Base-by-base conservation (phyloP, 768 basidiomycete genomes). In the Amanita brunnescens region DNA sequence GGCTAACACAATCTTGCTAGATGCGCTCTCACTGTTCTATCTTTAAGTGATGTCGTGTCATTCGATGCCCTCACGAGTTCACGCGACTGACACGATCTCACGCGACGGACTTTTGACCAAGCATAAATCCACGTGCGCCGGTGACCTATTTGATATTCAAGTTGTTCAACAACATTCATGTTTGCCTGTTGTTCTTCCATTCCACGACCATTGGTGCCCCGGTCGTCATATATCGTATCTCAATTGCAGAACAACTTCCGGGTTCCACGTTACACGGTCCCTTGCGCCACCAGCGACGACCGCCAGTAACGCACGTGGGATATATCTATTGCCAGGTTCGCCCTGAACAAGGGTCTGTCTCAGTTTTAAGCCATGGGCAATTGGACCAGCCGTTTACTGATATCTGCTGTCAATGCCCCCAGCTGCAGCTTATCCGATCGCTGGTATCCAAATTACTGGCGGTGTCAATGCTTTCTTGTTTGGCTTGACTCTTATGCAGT, bases 401-500 rank as follows among this genome's bases (percentile, higher is more conserved):
- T 7, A 40, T 40, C 10, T n/a, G n/a, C 6, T 20, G 9, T 23
- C 39, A 21, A 40, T 40, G 39, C 18, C 39, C 3, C 5, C 39
- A 40, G 20, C 39, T 5, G 12, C 39, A 40, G 20, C 16, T 12
- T 24, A 16, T 5, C 29, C 42, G 12, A 16, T 32, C 32, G 46
- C 30, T 6, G 30, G 18, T 16, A 30, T 47, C 8, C 20, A 47
- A 20, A 21, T 47, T 13, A 30, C 46, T 8, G 20, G 32, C 46
- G 21, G 9, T 21, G 30, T 47, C 8, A 35, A 47, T 21, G 26
- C 14, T n/a, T 47, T 47, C 14, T 12, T 47, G 20, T 47, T 47
- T 21, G 46, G 46, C 20, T 33, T 47, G 46, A 47, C 33, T 16
- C 34, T 47, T 14, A 47, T 47, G 46, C 46, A 47, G 12, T n/a